Evolutionary conservation across 495 filamentous ascomycete species (phyloP).

Genomic region (Penicillium subrubescens): DNA sequence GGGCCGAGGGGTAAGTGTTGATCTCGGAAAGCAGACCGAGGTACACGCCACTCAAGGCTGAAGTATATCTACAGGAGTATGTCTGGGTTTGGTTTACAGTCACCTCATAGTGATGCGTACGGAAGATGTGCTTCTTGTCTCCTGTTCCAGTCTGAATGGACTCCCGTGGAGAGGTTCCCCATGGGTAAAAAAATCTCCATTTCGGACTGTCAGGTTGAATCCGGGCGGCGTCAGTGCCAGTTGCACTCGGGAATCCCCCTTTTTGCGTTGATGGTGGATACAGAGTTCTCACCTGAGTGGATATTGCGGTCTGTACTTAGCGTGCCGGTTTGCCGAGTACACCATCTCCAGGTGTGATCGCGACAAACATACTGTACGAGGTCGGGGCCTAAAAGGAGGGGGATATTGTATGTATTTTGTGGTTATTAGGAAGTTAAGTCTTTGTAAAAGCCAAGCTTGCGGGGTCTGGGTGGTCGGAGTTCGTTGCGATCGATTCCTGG

Average conservation of each 20-base stretch:
- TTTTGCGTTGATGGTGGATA: background rate
- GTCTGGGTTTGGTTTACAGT: background rate
- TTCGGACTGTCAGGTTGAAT: background rate
- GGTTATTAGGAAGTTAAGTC: background rate
- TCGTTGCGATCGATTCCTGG: background rate
- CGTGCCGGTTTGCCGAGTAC: slow-evolving; percentile 41
- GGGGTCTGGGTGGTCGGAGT: background rate
- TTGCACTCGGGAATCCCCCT: background rate
- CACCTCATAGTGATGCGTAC: background rate
- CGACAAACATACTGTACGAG: background rate
- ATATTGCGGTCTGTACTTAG: slow-evolving; percentile 8
- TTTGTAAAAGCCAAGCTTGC: background rate
- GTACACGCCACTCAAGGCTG: background rate
- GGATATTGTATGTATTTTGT: background rate
- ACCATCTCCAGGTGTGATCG: slow-evolving; percentile 2
- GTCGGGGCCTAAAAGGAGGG: background rate
- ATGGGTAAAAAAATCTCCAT: background rate
- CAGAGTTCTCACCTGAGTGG: background rate
- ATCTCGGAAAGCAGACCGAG: slow-evolving; percentile 19
- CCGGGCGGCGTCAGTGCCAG: background rate
- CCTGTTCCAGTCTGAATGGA: background rate
- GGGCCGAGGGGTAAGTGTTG: background rate
- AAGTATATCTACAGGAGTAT: background rate
- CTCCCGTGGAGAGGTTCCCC: background rate
- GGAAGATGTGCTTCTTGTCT: background rate